phyloP scores from a whole-genome alignment of 805 yeast genomes.

The Starmerella kuoi region DNA sequence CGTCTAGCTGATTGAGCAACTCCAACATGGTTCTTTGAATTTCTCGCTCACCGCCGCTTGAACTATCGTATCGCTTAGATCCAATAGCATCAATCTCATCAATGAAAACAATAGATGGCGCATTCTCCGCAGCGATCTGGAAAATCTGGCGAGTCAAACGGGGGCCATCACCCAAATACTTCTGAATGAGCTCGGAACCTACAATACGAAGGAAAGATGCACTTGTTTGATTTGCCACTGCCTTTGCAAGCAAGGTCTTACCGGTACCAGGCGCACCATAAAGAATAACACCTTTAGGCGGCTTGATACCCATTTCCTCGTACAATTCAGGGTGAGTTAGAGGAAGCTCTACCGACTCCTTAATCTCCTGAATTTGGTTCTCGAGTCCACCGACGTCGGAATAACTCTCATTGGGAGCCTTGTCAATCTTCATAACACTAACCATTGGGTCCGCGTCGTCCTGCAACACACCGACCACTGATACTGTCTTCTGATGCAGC shows the following conservation, averaged over 20 bases:
- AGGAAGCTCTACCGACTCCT: conserved; percentile 93
- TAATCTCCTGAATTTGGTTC: conserved; percentile 90
- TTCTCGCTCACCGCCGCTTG: conserved; percentile 93
- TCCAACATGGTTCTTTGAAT: conserved; percentile 97
- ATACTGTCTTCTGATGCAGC: conserved; percentile 88
- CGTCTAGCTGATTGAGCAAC: conserved; percentile 86
- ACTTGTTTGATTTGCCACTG: conserved; percentile 95
- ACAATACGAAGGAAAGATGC: conserved; percentile 94
- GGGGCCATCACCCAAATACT: conserved; percentile 96
- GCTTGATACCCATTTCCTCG: conserved; percentile 97
- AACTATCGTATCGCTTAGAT: conserved; percentile 84
- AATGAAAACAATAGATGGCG: conserved; percentile 95
- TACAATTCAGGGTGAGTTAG: conserved; percentile 91
- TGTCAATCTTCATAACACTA: conserved; percentile 92
- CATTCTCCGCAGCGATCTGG: conserved; percentile 92
- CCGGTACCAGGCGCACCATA: conserved; percentile 99
- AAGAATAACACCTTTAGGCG: conserved; percentile 93
- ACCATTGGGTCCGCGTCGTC: conserved; percentile 98
- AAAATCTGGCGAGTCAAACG: conserved; percentile 85
- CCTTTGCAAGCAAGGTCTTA: conserved; percentile 87
- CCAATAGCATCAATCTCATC: conserved; percentile 99
- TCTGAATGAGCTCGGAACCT: conserved; percentile 93
- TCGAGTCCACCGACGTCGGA: conserved; percentile 97
- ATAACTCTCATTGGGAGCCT: conserved; percentile 92
- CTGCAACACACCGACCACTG: conserved; percentile 94